phyloP scores from a whole-genome alignment of 2,329 filamentous ascomycete species.

The Fusarium bactridioides region DNA sequence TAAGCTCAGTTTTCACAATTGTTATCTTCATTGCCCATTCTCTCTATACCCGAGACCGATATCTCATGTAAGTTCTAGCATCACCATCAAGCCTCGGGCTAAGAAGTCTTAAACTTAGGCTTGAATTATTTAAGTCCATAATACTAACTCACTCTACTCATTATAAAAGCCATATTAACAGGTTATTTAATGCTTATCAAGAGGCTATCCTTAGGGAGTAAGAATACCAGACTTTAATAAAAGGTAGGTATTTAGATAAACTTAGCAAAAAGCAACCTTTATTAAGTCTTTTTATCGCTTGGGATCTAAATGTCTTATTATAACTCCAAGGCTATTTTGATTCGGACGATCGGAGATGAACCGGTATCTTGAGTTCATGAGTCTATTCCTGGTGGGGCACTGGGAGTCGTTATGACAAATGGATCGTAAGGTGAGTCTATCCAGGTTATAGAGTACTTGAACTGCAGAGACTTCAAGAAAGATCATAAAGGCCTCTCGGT shows the following conservation, averaged over 20 bases:
- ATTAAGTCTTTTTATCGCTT: too few species aligned
- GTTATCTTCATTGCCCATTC: not conserved
- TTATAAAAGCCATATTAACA: not conserved
- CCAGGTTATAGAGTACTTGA: not conserved
- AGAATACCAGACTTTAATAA: too few species aligned
- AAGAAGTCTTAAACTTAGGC: not conserved
- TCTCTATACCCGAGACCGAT: not conserved
- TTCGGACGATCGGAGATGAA: conserved; percentile 6
- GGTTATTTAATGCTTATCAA: not conserved
- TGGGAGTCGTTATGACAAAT: not conserved
- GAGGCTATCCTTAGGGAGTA: not conserved
- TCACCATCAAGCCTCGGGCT: not conserved
- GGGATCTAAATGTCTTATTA: not conserved
- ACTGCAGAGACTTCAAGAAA: not conserved
- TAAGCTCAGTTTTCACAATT: not conserved
- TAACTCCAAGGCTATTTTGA: not conserved
- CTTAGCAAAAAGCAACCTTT: too few species aligned
- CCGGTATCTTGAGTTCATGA: not conserved
- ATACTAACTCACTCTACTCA: not conserved
- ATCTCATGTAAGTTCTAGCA: not conserved
- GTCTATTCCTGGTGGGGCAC: conserved; percentile 5
- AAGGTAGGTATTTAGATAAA: too few species aligned
- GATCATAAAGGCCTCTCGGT: not conserved
- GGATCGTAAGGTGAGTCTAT: not conserved
- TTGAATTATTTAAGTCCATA: not conserved